phyloP scores from a whole-genome alignment of 768 basidiomycete species.

The Gautieria morchelliformis region DNA sequence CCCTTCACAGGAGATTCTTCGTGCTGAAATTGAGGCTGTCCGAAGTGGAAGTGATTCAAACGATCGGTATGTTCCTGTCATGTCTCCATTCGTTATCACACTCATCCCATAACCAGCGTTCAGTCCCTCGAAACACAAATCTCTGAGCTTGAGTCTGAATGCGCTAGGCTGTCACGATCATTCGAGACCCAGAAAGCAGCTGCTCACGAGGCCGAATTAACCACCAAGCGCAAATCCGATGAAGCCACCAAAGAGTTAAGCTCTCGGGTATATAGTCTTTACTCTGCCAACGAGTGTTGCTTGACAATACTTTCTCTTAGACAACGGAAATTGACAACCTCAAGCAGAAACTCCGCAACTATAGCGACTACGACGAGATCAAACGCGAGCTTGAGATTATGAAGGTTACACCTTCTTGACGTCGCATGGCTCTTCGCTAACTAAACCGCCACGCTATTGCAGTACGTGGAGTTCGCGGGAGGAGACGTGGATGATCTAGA shows the following conservation, averaged over 20 bases:
- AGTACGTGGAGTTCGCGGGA: conserved; percentile 96
- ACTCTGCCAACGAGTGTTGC: background rate
- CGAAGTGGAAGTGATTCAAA: conserved; percentile 68
- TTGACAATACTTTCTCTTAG: conserved; percentile 23
- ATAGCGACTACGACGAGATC: conserved; percentile 89
- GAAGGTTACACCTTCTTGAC: conserved; percentile 47
- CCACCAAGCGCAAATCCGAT: conserved; percentile 43
- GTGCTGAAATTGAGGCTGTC: conserved; percentile 89
- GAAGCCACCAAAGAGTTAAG: conserved; percentile 49
- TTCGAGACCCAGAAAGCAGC: conserved; percentile 51
- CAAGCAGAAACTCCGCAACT: conserved; percentile 58
- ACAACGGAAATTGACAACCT: conserved; percentile 58
- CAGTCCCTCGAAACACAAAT: conserved; percentile 66
- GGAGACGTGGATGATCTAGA: conserved; percentile 69
- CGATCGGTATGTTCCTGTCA: conserved; percentile 44
- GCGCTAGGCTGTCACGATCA: conserved; percentile 54
- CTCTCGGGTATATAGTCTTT: conserved; percentile 38
- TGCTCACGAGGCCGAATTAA: conserved; percentile 37
- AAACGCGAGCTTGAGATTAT: conserved; percentile 97
- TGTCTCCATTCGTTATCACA: background rate
- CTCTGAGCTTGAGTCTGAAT: conserved; percentile 66
- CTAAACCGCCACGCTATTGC: background rate
- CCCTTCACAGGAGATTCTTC: conserved; percentile 69
- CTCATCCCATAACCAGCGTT: conserved; percentile 35
- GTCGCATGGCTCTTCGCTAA: background rate